Evolutionary conservation across 1,139 yeast species (phyloP), one percentile per base, ranked within the genome.

Genomic region (Hemisphaericaspora lyxosophila): DNA sequence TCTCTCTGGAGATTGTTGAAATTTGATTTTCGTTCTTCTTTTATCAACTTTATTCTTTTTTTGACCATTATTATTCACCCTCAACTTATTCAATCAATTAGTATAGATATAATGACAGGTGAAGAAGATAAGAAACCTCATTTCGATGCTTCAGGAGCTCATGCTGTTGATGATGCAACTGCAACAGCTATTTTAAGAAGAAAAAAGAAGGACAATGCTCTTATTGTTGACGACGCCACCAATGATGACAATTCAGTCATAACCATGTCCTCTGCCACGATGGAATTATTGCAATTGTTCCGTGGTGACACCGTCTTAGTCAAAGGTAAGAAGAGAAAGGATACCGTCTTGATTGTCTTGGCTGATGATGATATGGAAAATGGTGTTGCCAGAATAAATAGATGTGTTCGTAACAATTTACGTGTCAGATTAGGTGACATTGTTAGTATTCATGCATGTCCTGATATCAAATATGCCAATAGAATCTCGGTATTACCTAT

Each of bases 251-350:
- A 92, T 69, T 89, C 97, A 25, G 95, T 90, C 47, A 85, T 94
- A 59, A 85, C 97, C 38, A 85, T 94, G 83, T 85, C 95, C 26
- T 85, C 96, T 24, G 84, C 84, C 63, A 94, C 98, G 20, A 88
- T 94, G 96, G 98, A 94, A 60, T 75, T 84, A 54, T 75, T 94
- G 46, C 96, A 92, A 65, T 76, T 94, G 60, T 94, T 94, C 76
- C 82, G 98, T 47, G 99, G 99, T 54, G 99, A 94, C 61, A 92
- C 97, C 22, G 97, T 92, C 19, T 74, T 89, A 47, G 96, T 94
- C 48, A 92, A 90, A 70, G 99, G 99, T 55, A 94, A 94, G 74
- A 92, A 88, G 80, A 83, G 98, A 71, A 90, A 85, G 66, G 98
- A 94, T 57, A 92, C 99, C 23, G 97, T 92, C n/a, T 75, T 94